These are phyloP conservation scores for Oldenlandia corymbosa DNA, from an alignment of 257 asterid genomes.

Conservation along the genomic window DNA sequence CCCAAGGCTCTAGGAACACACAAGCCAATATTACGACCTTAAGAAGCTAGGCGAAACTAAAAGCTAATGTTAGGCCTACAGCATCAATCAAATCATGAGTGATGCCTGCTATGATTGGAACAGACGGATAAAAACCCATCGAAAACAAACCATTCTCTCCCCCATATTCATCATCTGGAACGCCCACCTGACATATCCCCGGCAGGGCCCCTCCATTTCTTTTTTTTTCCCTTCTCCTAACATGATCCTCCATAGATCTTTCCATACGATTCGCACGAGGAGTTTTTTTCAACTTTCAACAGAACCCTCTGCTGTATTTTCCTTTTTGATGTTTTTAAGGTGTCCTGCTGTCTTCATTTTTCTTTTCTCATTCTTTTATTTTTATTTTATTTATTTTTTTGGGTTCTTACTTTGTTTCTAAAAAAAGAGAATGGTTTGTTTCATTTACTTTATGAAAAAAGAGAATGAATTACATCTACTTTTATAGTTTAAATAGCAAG, in stretches of 20 bases:
- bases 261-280: constrained; percentile 6
- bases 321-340: background rate
- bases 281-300: constrained; percentile 11
- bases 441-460: too few relatives aligned
- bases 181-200: background rate
- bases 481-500: too few relatives aligned
- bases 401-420: too few relatives aligned
- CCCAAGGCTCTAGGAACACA: too few relatives aligned
- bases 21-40: too few relatives aligned
- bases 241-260: too few relatives aligned
- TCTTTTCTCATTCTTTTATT: background rate
- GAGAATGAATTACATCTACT: too few relatives aligned
- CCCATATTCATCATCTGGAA: background rate
- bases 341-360: background rate
- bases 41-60: too few relatives aligned
- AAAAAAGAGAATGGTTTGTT: too few relatives aligned
- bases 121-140: constrained; percentile 18
- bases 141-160: constrained; percentile 13
- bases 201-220: too few relatives aligned
- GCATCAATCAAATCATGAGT: constrained; percentile 25
- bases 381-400: too few relatives aligned
- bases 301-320: background rate
- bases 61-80: constrained; percentile 20
- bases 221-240: background rate
- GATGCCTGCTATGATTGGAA: constrained; percentile 21